Conservation (phyloP, 306 rosid genomes). For the Adenanthera pavonina region DNA sequence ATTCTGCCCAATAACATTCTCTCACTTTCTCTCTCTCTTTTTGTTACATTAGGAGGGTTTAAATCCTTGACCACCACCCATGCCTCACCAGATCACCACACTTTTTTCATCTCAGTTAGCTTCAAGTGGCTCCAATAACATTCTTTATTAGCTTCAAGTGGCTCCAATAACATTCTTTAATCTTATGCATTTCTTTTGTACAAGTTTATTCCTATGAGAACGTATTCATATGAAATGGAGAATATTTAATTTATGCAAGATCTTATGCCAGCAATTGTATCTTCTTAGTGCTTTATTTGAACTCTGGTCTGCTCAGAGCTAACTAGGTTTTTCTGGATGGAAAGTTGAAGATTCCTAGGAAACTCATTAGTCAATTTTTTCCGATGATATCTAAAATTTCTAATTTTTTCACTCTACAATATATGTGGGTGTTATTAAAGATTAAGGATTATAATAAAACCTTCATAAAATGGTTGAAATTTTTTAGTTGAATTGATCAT, state of each 20-base stretch:
- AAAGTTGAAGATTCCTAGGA: neutral
- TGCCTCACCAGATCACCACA: too few relatives aligned
- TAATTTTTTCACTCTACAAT: neutral
- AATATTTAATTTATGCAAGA: too few relatives aligned
- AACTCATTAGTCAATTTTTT: neutral
- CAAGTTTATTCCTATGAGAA: neutral
- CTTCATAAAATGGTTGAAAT: neutral
- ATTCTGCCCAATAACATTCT: too few relatives aligned
- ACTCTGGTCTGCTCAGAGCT: neutral
- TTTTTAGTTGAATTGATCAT: neutral
- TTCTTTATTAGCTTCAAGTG: too few relatives aligned
- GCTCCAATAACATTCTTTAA: constrained; percentile 2
- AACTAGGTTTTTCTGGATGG: neutral
- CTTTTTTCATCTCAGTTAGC: too few relatives aligned
- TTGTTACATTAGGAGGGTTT: too few relatives aligned
- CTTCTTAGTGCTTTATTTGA: neutral
- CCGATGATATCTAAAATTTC: neutral
- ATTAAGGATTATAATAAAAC: neutral
- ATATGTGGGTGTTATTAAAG: neutral
- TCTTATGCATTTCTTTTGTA: neutral
- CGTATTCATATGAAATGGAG: neutral
- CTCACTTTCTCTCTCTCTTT: too few relatives aligned
- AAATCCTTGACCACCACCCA: too few relatives aligned
- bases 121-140: too few relatives aligned
- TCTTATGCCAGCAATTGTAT: neutral